Evolutionary conservation across 106 monocot species (phyloP), one percentile per base, ranked within the genome.

Genomic region (Dactylorhiza incarnata): DNA sequence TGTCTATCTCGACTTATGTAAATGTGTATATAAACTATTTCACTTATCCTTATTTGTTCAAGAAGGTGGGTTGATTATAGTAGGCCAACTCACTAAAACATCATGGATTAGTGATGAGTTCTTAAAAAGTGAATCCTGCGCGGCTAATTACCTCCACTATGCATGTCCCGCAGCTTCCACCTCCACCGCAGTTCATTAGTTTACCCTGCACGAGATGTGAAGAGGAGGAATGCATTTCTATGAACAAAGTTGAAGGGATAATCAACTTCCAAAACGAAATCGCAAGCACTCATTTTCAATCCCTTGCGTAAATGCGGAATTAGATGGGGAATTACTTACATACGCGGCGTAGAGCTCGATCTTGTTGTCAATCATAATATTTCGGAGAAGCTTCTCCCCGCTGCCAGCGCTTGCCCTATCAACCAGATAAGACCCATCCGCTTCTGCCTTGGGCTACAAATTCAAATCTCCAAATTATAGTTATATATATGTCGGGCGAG

Each of bases 131-230:
- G 5, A 6, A 56, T 56, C 17, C 56, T 19, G 49, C 23, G 22
- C n/a, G n/a, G n/a, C n/a, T n/a, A n/a, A 63, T 14, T 82, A 96
- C 96, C 96, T 96, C 89, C 9, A 96, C 93, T 78, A 96, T 96
- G 87, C 93, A 96, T 22, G 96, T 93, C 10, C 96, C 93, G 49
- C 96, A 93, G 76, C 90, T 96, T 61, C 96, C 93, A 23, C 88
- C 91, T 22, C 96, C 96, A 6, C 96, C 93, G 53, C 96, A 96
- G 78, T 96, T 93, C 96, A 96, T 93, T 48, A 87, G 80, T 63
- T 96, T 96, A 2, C 93, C 96, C 95, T 96, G 79, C 37, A 49
- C 2, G 75, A 66, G 19, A 11, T 4, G 48, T 6, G 6, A 12
- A 25, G 1, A 46, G 2, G 72, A 50, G 51, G 24, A 19, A 23